Base-by-base conservation (phyloP, 2,329 filamentous ascomycete genomes). In the Botryosphaeria dothidea region DNA sequence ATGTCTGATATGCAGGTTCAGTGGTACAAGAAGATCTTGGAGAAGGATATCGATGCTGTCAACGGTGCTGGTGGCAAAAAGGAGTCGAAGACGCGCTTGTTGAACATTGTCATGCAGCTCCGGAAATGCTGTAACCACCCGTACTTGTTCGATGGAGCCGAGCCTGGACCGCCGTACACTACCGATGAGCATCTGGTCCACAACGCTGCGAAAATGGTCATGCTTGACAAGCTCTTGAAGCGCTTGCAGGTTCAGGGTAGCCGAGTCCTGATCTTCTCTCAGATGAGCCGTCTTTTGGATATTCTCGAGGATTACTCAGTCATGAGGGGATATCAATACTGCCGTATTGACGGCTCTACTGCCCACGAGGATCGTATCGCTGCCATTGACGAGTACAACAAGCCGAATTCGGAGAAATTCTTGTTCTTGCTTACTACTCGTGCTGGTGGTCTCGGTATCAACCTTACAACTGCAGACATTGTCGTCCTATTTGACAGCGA, bases 1-100 rank as follows among this genome's bases (percentile, higher is more conserved):
- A 97, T 99, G 94, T 93, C 95, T 0, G 93, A 97, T 65, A 99
- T 99, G 95, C 95, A 99, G 77, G 87, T 97, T 70, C 96, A 95
- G 75, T 99, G 95, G 94, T 99, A 99, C 75, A 91, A 97, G 78
- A 98, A 97, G 82, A 99, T 99, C 71, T 83, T 99, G 3, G 95
- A 99, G 74, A 99, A 98, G 80, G 95, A 99, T 73, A 99, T 99
- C 67, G 95, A 99, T 77, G 95, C 95, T 15, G 94, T 99, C 72
- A 99, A 99, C 71, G 95, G 95, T 67, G 95, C 94, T 31, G 92
- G 91, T 68, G 95, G 95, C 58, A 99, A 97, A 81, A 91, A 93
- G 66, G 95, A 99, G 80, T 98, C 94, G 34, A 99, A 99, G 82
- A 99, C 95, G 1, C 89, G 95, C 68, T 86, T 99, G 23, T 85